These are phyloP conservation scores for Podaxis sp. DNA, from an alignment of 768 basidiomycete species.

Conservation along the genomic window DNA sequence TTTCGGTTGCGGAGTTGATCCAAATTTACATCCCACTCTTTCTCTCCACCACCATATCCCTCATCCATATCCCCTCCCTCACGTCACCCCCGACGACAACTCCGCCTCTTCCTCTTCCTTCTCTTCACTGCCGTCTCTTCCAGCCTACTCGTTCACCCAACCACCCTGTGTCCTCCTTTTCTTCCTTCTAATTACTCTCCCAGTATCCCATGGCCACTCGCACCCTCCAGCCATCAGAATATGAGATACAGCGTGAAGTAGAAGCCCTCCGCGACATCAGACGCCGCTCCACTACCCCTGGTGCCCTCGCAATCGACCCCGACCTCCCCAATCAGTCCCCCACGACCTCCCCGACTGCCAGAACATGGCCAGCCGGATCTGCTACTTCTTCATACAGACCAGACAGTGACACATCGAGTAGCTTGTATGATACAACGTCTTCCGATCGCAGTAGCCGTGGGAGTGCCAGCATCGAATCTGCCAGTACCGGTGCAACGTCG, in stretches of 20 bases:
- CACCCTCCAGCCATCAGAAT: slow-evolving; percentile 71
- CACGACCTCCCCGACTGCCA: slow-evolving; percentile 50
- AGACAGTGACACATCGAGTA: slow-evolving; percentile 16
- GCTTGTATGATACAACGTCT: slow-evolving; percentile 16
- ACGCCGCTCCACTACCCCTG: slow-evolving; percentile 80
- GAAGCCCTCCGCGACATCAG: slow-evolving; percentile 81
- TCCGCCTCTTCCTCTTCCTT: not conserved
- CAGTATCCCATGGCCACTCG: slow-evolving; percentile 31
- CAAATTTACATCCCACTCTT: slow-evolving; percentile 17
- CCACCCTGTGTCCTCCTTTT: not conserved
- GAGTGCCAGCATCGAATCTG: slow-evolving; percentile 14
- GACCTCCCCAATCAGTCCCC: slow-evolving; percentile 80
- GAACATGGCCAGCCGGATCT: slow-evolving; percentile 41
- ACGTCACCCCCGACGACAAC: slow-evolving; percentile 4
- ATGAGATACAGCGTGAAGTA: slow-evolving; percentile 84
- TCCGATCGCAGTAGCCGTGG: slow-evolving; percentile 23
- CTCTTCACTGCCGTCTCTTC: not conserved
- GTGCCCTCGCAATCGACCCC: slow-evolving; percentile 82
- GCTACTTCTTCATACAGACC: slow-evolving; percentile 16
- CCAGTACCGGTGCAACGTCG: slow-evolving; percentile 19
- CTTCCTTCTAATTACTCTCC: slow-evolving; percentile 6
- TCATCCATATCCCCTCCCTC: slow-evolving; percentile 4
- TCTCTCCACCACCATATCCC: slow-evolving; percentile 12
- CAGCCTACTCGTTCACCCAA: not conserved
- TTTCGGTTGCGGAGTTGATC: slow-evolving; percentile 21